Conservation (phyloP, 1,284 basidiomycete species). For the Psilocybe mexicana region DNA sequence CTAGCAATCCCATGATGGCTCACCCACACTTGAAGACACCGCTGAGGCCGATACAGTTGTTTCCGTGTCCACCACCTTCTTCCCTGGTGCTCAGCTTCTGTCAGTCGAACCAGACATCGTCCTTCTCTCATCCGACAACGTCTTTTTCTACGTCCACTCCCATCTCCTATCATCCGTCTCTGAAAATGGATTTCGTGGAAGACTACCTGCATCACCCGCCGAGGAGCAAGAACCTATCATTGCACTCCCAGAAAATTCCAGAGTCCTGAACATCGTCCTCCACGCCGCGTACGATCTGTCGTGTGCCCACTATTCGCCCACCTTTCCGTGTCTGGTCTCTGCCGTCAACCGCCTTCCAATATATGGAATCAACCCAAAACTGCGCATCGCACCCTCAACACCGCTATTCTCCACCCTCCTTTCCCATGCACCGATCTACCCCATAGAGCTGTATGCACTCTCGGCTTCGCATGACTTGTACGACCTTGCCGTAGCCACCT, state of each 20-base stretch:
- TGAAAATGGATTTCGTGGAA: slow-evolving; percentile 52
- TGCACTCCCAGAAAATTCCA: slow-evolving; percentile 49
- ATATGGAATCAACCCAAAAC: slow-evolving; percentile 53
- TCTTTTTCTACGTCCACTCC: slow-evolving; percentile 72
- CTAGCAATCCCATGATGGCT: slow-evolving; percentile 52
- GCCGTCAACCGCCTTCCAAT: slow-evolving; percentile 47
- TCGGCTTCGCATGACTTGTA: slow-evolving; percentile 57
- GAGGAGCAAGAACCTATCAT: slow-evolving; percentile 45
- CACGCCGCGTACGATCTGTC: slow-evolving; percentile 62
- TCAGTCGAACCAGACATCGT: slow-evolving; percentile 58
- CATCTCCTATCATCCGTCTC: slow-evolving; percentile 51
- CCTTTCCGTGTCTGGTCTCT: slow-evolving; percentile 46
- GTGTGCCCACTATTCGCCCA: slow-evolving; percentile 61
- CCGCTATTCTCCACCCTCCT: slow-evolving; percentile 49
- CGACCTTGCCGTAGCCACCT: slow-evolving; percentile 59
- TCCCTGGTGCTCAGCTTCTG: slow-evolving; percentile 62
- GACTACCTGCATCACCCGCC: slow-evolving; percentile 38
- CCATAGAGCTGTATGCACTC: slow-evolving; percentile 60
- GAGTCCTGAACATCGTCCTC: slow-evolving; percentile 60
- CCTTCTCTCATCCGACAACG: slow-evolving; percentile 67
- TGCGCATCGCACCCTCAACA: slow-evolving; percentile 40
- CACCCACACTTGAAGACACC: slow-evolving; percentile 44
- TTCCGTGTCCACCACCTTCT: slow-evolving; percentile 79
- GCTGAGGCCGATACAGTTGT: slow-evolving; percentile 49
- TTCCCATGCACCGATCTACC: slow-evolving; percentile 54